phyloP scores from a whole-genome alignment of 2,329 filamentous ascomycete species.

The Ophiostoma montium region DNA sequence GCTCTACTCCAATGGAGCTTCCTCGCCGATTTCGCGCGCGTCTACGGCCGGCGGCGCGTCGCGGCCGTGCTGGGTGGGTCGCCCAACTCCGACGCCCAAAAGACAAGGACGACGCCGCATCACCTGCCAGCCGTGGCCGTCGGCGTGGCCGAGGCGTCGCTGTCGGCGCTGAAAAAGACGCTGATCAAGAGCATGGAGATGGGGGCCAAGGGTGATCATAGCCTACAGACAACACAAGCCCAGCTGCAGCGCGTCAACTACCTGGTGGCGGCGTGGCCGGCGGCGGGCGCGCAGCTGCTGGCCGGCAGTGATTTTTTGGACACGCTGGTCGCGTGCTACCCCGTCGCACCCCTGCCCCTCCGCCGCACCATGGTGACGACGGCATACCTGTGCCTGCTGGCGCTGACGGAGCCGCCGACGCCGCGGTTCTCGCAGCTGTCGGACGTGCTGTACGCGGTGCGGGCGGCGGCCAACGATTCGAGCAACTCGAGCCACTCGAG shows the following conservation, averaged over 20 bases:
- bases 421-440: conserved; percentile 62
- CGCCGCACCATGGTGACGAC: conserved; percentile 57
- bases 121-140: conserved; percentile 38
- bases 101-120: conserved; percentile 8
- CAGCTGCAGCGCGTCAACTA: conserved; percentile 46
- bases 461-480: conserved; percentile 51
- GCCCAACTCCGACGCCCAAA: no score
- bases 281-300: conserved; percentile 49
- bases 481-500: conserved; percentile 36
- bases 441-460: conserved; percentile 73
- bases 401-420: conserved; percentile 50
- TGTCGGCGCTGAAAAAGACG: conserved; percentile 46
- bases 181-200: conserved; percentile 50
- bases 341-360: conserved; percentile 35
- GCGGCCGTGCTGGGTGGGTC: conserved; percentile 29
- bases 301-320: conserved; percentile 83
- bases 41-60: conserved; percentile 50
- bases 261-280: conserved; percentile 46
- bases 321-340: conserved; percentile 52
- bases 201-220: conserved; percentile 30
- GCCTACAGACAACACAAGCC: conserved; percentile 37
- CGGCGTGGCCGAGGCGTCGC: conserved; percentile 34
- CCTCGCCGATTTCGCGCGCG: conserved; percentile 51
- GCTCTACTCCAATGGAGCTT: conserved; percentile 50
- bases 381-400: conserved; percentile 59